Base-by-base conservation (phyloP, 2,329 filamentous ascomycete genomes). In the Talaromyces sp. region DNA sequence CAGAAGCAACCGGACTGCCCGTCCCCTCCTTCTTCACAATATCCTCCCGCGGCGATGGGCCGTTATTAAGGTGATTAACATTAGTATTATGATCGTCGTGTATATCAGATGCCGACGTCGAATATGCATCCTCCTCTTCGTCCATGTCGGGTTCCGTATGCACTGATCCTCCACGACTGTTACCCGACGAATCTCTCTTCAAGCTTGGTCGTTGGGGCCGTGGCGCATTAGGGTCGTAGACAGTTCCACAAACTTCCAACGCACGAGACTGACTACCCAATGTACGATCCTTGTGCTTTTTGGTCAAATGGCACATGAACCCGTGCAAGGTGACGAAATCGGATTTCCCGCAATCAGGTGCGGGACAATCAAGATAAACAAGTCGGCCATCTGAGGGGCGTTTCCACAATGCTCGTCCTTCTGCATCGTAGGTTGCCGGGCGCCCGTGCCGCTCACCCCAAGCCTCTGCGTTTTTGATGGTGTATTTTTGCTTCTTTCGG, bases 291-390 rank as follows among this genome's bases (percentile, higher is more conserved):
- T 79, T 79, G 69, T 79, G 77, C 66, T 78, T 78, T 68, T 78
- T 79, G 4, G 77, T 79, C 62, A 79, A 69, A 60, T 79, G 77
- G 70, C 77, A 78, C 76, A 78, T 79, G 69, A 79, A 79, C 19
- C 77, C 77, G 61, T 79, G 77, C 10, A 79, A 72, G 2, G 77
- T 79, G 65, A 78, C 76, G 62, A 78, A 79, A 66, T 79, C 77
- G 0, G 76, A 74, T 69, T 79, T 79, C 4, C 75, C 74, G 65
- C 77, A 79, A 27, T 76, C 76, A 2, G 72, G 69, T 2, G 77
- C 73, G 1, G 77, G 77, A 45, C 77, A 79, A 27, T 74, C 77
- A 5, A 79, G 72, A 64, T 79, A 78, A 7, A 79, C 77, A 19
- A 78, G 62, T 22, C 72, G 76, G 17, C 73, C 73, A 45, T 79